Evolutionary conservation across 2,329 filamentous ascomycete species (phyloP), one percentile per base, ranked within the genome.

Genomic region (Fusarium agapanthi): DNA sequence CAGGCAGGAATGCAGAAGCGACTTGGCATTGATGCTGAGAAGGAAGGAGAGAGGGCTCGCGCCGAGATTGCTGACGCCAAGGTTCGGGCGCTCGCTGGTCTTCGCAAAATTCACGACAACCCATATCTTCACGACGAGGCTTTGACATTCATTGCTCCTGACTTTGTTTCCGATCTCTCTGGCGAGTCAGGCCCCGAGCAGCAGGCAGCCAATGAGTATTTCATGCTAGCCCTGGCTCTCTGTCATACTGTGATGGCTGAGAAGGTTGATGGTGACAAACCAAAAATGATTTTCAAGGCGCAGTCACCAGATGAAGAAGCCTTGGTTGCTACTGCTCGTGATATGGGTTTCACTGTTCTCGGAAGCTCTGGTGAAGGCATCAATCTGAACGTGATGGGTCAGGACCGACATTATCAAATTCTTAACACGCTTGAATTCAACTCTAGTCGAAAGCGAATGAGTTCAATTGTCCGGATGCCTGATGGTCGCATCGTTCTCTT

Each of bases 391-490:
- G 88, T 97, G 12, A 89, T 97, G 85, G 97, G 96, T 54, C 88
- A 95, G 77, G 95, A 98, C 75, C 89, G 90, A 51, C 90, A 92
- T 69, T 99, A 96, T 80, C 91, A 91, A 22, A 92, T 99, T 37
- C 88, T 99, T 53, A 98, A 97, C 82, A 97, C 93, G 2, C 91
- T 99, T 41, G 96, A 99, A 80, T 99, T 99, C 86, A 98, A 98
- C 81, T 98, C 95, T 0, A 95, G 92, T 47, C 90, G 96, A 78
- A 99, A 99, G 84, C 90, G 96, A 74, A 99, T 99, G 96, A 98
- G 95, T 82, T 94, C 95, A 5, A 98, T 99, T 75, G 91, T 99
- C 56, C 90, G 93, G 65, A 97, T 98, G 95, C 95, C 96, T 0
- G 90, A 98, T 80, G 92, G 93, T 44, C 91, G 88, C 65, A 98